Conservation (phyloP, 495 filamentous ascomycete species). For the Rhizodiscina lignyota region DNA sequence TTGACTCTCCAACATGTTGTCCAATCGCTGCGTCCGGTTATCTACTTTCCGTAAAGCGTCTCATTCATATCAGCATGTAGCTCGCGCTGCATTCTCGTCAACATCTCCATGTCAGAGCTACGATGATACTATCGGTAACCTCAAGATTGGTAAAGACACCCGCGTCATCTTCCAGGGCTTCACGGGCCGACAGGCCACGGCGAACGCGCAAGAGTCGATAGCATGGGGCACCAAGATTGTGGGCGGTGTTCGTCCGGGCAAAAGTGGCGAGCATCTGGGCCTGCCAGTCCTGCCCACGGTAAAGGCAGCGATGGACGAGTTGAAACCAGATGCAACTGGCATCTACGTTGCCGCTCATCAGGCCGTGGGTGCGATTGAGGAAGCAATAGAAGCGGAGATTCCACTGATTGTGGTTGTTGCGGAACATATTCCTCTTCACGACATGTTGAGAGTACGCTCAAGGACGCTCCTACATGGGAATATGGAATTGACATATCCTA, state of each 20-base stretch:
- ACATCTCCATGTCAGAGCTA: slow-evolving; percentile 24
- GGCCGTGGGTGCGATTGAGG: slow-evolving; percentile 64
- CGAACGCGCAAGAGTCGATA: slow-evolving; percentile 67
- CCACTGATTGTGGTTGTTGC: slow-evolving; percentile 79
- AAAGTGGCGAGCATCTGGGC: slow-evolving; percentile 62
- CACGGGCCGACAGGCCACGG: slow-evolving; percentile 62
- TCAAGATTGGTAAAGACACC: slow-evolving; percentile 66
- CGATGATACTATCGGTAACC: slow-evolving; percentile 51
- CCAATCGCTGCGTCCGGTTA: neutral
- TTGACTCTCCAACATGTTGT: neutral
- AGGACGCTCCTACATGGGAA: neutral
- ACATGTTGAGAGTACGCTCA: slow-evolving; percentile 53
- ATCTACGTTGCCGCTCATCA: slow-evolving; percentile 74
- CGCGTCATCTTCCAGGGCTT: slow-evolving; percentile 81
- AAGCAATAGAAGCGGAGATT: slow-evolving; percentile 78
- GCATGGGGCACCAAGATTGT: slow-evolving; percentile 81
- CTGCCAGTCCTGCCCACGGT: slow-evolving; percentile 65
- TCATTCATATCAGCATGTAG: neutral
- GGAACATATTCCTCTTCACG: slow-evolving; percentile 79
- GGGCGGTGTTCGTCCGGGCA: slow-evolving; percentile 67
- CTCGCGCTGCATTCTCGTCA: slow-evolving; percentile 23
- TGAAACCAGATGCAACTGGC: slow-evolving; percentile 72
- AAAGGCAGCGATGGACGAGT: slow-evolving; percentile 48
- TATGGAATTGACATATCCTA: slow-evolving; percentile 12
- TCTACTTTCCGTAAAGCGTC: neutral